Conservation (phyloP, 2,329 filamentous ascomycete species). For the Emydomyces testavorans region DNA sequence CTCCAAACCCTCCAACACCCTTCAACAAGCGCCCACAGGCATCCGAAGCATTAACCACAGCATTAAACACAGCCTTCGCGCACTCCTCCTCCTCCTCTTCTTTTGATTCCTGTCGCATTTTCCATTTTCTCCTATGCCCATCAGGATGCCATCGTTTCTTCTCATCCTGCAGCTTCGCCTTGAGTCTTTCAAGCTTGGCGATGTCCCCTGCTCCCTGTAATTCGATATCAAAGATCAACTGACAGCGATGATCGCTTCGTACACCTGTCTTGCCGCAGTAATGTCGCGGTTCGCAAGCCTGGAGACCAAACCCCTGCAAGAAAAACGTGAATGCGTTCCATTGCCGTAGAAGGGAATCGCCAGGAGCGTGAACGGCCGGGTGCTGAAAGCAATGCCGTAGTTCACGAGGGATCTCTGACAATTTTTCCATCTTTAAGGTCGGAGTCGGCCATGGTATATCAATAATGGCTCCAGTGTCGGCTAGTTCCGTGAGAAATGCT, state of each 20-base stretch:
- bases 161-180: constrained; percentile 13
- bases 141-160: constrained; percentile 17
- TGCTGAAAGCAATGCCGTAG: constrained; percentile 1
- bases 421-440: background rate
- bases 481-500: background rate
- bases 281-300: background rate
- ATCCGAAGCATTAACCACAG: constrained; percentile 12
- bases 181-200: constrained; percentile 8
- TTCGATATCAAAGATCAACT: constrained; percentile 13
- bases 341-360: constrained; percentile 14
- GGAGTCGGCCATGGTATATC: constrained; percentile 12
- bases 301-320: constrained; percentile 12
- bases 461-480: background rate
- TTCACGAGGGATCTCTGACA: constrained; percentile 5
- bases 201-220: background rate
- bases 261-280: background rate
- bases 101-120: constrained; percentile 10
- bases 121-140: constrained; percentile 11
- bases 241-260: background rate
- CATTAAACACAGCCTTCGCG: constrained; percentile 16
- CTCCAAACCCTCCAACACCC: background rate
- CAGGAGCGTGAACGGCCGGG: background rate
- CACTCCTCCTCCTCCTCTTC: constrained; percentile 12
- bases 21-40: constrained; percentile 10
- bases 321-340: constrained; percentile 18